phyloP scores from a whole-genome alignment of 345 rosid genomes.

The Syzygium aqueum region DNA sequence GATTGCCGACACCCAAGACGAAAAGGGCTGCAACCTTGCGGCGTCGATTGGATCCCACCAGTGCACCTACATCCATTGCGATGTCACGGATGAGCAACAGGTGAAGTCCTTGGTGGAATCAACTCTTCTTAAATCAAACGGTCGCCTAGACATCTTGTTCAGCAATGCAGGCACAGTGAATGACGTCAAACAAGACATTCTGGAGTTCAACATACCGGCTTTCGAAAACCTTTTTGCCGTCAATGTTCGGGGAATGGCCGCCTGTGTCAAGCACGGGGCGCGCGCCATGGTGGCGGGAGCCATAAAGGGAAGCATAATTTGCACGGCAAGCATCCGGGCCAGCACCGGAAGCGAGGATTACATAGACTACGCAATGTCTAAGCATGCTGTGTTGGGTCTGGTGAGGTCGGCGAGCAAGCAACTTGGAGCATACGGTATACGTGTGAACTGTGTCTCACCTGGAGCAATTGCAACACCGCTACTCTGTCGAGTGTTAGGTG shows the following conservation, averaged over 20 bases:
- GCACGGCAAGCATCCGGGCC: slow-evolving; percentile 14
- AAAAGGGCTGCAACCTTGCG: slow-evolving; percentile 5
- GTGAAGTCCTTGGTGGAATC: slow-evolving; percentile 8
- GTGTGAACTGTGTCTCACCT: slow-evolving; percentile 21
- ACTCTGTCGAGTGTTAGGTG: not conserved
- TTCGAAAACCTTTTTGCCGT: slow-evolving; percentile 8
- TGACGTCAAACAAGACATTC: slow-evolving; percentile 3
- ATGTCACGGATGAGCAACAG: slow-evolving; percentile 11
- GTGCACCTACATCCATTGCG: slow-evolving; percentile 10
- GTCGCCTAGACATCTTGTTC: slow-evolving; percentile 20
- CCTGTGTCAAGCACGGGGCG: slow-evolving; percentile 18
- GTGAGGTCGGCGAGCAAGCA: slow-evolving; percentile 19
- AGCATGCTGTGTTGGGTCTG: slow-evolving; percentile 19
- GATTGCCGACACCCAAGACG: slow-evolving; percentile 10
- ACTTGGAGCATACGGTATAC: slow-evolving; percentile 12
- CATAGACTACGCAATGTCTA: slow-evolving; percentile 18
- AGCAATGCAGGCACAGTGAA: slow-evolving; percentile 14
- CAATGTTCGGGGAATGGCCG: slow-evolving; percentile 12
- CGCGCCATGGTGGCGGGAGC: slow-evolving; percentile 17
- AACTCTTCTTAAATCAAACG: not conserved
- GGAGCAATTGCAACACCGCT: slow-evolving; percentile 14
- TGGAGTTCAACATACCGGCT: slow-evolving; percentile 3
- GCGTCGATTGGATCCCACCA: not conserved
- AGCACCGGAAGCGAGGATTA: not conserved
- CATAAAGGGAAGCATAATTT: slow-evolving; percentile 16